phyloP scores from a whole-genome alignment of 345 rosid genomes.

The Sisymbrium altissimum region DNA sequence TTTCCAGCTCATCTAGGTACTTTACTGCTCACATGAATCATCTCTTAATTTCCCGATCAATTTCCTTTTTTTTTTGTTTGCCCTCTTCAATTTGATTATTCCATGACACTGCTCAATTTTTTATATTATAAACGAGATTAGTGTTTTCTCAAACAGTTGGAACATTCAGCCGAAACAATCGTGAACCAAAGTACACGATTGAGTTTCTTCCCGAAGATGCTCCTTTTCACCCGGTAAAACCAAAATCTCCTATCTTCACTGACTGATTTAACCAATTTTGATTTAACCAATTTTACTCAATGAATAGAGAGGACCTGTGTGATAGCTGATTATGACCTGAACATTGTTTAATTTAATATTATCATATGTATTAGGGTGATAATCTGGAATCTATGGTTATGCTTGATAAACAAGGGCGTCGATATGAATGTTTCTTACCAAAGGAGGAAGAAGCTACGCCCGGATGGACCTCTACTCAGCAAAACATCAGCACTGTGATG shows the following conservation, averaged over 20 bases:
- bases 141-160: slow-evolving; percentile 42
- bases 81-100: background rate
- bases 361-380: slow-evolving; percentile 46
- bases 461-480: slow-evolving; percentile 43
- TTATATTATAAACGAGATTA: background rate
- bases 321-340: background rate
- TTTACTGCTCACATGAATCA: background rate
- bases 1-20: slow-evolving; percentile 60
- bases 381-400: slow-evolving; percentile 71
- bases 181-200: slow-evolving; percentile 78
- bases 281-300: too few relatives aligned
- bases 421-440: slow-evolving; percentile 72
- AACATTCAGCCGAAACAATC: slow-evolving; percentile 63
- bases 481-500: slow-evolving; percentile 69
- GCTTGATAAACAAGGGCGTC: slow-evolving; percentile 62
- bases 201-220: slow-evolving; percentile 66
- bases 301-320: background rate
- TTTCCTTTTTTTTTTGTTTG: background rate
- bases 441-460: slow-evolving; percentile 63
- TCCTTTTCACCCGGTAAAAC: slow-evolving; percentile 71
- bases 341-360: background rate
- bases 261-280: too few relatives aligned
- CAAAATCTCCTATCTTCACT: background rate
- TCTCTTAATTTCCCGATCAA: background rate
- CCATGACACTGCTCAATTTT: background rate